Evolutionary conservation across 371 early-diverging fungal species (phyloP), one percentile per base, ranked within the genome.

Genomic region (Rhizopus delemar): DNA sequence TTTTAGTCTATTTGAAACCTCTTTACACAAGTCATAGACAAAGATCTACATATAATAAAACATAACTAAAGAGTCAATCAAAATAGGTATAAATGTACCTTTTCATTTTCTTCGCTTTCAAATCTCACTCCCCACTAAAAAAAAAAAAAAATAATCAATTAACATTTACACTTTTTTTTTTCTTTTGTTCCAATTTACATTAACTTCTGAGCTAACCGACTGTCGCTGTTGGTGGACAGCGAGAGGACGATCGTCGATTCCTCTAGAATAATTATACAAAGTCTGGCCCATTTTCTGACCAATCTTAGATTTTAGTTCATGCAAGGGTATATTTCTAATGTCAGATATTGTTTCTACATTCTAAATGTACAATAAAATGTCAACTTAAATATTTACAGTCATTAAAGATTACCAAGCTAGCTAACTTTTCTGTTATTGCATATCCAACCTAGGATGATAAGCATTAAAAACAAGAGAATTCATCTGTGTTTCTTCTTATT

Each of bases 121-220:
- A 95, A 92, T 13, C 96, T 82, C 0, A 95, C 82, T 2, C 93
- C 96, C 94, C 95, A 95, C 66, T 80, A 56, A 43, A 11, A 43
- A 2, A 9, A 36, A 36, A 36, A 6, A 7, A 13, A 5, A 43
- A 13, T 1, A 43, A n/a, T 13, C 43, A 13, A 13, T 43, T 6
- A 5, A 11, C n/a, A 1, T 6, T 13, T 11, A 5, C 15, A 8
- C 5, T 5, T 43, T 12, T 8, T 29, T 48, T 48, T 48, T 48
- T 48, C 8, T 48, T 22, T 56, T 31, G 0, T 51, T 15, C 5
- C 9, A 12, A 51, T 57, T 68, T 71, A 74, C 77, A 56, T 80
- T 80, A 3, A 88, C 82, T 60, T 87, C 89, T 0, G 90, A 92
- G 39, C 92, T 91, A 35, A 95, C 87, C 12, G 85, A 83, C 66